A percentile compares a stretch with the other conserved stretches of the same genome.
Conservation (phyloP, 2,329 filamentous ascomycete genomes). For the Scedosporium dehoogii region DNA sequence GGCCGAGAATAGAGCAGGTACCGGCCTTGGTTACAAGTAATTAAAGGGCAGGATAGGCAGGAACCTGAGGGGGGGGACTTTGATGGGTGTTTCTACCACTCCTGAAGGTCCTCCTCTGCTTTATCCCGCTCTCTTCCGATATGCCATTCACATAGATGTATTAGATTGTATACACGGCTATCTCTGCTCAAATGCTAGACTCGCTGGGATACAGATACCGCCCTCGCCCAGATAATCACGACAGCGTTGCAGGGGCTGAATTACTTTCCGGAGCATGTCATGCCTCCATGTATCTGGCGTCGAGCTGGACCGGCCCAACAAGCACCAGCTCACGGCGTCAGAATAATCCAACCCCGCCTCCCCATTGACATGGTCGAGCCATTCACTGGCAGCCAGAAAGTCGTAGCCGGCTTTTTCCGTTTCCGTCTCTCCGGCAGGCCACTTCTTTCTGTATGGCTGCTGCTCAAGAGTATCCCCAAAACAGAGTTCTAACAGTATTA, state of each 20-base stretch:
- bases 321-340: conserved; percentile 7
- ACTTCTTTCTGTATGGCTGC: conserved; percentile 26
- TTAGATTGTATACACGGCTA: too few species aligned
- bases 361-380: conserved; percentile 3
- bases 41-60: too few species aligned
- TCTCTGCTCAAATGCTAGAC: too few species aligned
- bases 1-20: too few species aligned
- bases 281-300: background rate
- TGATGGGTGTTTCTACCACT: too few species aligned
- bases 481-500: conserved; percentile 5
- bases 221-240: background rate
- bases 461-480: conserved; percentile 3
- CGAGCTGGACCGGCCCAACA: background rate
- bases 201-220: too few species aligned
- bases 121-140: too few species aligned
- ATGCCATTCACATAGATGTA: too few species aligned
- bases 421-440: conserved; percentile 19
- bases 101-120: too few species aligned
- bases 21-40: too few species aligned
- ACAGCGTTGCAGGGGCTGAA: background rate
- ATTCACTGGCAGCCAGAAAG: conserved; percentile 8
- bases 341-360: conserved; percentile 5
- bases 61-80: too few species aligned
- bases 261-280: background rate
- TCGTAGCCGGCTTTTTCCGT: background rate